These are phyloP conservation scores for Colletotrichum karsti DNA, from an alignment of 2,329 filamentous ascomycete species.

Conservation along the genomic window DNA sequence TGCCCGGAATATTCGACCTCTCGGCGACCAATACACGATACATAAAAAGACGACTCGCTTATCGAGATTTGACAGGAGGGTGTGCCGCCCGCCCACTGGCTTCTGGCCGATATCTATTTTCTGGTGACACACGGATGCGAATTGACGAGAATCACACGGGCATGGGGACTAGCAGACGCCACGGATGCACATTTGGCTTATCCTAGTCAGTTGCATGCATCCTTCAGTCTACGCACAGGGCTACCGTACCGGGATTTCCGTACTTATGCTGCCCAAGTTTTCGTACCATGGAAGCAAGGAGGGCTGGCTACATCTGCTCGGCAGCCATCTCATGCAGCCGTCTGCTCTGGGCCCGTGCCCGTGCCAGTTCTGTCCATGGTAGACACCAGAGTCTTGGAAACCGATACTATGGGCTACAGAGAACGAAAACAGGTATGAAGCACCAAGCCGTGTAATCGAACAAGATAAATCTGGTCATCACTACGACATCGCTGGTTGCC, in stretches of 20 bases:
- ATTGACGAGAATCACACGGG: neutral
- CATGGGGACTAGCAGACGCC: conserved; percentile 8
- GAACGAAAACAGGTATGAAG: too few species aligned
- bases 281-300: neutral
- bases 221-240: neutral
- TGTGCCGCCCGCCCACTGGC: neutral
- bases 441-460: too few species aligned
- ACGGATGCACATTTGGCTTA: conserved; percentile 1
- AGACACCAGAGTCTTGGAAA: neutral
- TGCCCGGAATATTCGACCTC: neutral
- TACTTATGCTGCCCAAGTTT: too few species aligned
- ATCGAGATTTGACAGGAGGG: neutral
- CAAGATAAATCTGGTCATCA: too few species aligned
- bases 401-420: too few species aligned
- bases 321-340: neutral
- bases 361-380: too few species aligned
- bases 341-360: too few species aligned
- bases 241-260: neutral
- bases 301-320: neutral
- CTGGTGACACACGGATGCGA: neutral
- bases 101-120: neutral
- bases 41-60: neutral
- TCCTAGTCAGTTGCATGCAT: neutral
- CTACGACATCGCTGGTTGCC: too few species aligned
- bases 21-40: neutral